Conservation (phyloP, 805 yeast genomes). For the Nakazawaea anatomiae region DNA sequence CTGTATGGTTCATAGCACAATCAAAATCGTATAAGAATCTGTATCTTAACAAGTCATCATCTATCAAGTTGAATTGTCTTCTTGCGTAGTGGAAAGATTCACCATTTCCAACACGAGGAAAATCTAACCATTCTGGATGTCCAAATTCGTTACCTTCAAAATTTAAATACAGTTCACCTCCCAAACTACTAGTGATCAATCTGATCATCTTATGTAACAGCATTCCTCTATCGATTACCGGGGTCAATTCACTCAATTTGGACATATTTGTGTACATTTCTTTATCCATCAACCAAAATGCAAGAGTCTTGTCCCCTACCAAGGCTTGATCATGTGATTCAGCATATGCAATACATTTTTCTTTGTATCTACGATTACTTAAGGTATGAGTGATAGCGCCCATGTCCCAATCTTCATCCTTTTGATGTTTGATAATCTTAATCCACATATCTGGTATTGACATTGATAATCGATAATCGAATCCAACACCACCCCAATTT, state of each 20-base stretch:
- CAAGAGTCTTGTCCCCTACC: conserved; percentile 94
- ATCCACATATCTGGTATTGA: conserved; percentile 99
- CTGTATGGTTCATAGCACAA: conserved; percentile 74
- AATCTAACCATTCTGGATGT: conserved; percentile 98
- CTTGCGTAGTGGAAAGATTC: conserved; percentile 92
- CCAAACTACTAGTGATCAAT: conserved; percentile 79
- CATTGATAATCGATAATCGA: conserved; percentile 92
- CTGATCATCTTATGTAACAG: conserved; percentile 90
- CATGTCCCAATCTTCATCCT: conserved; percentile 90
- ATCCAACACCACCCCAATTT: conserved; percentile 80
- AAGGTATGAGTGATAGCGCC: conserved; percentile 73
- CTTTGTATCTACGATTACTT: conserved; percentile 83
- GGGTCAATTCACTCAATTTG: conserved; percentile 61
- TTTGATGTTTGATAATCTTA: conserved; percentile 75
- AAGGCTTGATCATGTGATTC: conserved; percentile 97
- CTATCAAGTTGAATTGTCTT: conserved; percentile 84
- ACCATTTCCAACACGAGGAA: conserved; percentile 85
- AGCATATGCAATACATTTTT: conserved; percentile 84
- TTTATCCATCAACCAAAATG: conserved; percentile 98
- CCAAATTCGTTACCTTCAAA: conserved; percentile 99
- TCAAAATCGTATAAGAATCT: conserved; percentile 78
- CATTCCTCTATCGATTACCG: conserved; percentile 81
- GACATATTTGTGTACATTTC: conserved; percentile 98
- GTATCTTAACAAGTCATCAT: conserved; percentile 77
- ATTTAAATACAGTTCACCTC: conserved; percentile 94